Base-by-base conservation (phyloP, 306 rosid species). In the Gastrolobium villosum region DNA sequence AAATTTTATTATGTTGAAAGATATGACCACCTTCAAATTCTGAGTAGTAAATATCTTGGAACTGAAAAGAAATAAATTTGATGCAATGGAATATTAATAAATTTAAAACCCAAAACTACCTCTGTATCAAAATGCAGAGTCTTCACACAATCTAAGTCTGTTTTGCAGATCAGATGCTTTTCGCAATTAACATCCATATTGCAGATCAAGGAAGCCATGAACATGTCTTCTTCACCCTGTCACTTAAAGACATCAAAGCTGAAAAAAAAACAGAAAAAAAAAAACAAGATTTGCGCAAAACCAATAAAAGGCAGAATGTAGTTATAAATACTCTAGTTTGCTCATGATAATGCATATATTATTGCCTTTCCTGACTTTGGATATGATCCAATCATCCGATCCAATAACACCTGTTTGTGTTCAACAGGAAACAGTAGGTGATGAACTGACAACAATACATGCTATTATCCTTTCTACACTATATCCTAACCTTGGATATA, bases 161-260 rank as follows among this genome's bases (percentile, higher is more conserved):
- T 74, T 84, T 89, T 90, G 93, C 95, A 91, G 72, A 92, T 88
- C 54, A 94, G 78, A 82, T 78, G 81, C 85, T 87, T 94, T 83
- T 88, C 85, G 5, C 93, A 94, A 62, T 90, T 92, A 78, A 30
- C 88, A 77, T 87, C 99, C 73, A 89, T 84, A 69, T 92, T 92
- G 89, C 99, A 94, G 77, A 94, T 92, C 92, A 94, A 86, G 56
- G 99, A 94, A 41, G 89, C 89, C 95, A 89, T 92, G 83, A 94
- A 94, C 86, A 89, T 77, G 37, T 92, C 92, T 79, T 89, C 91
- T 80, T 90, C 94, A 74, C 84, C 81, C 97, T 90, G 88, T 48
- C 61, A 75, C 76, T 78, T 60, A 52, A 79, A 46, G 52, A 67
- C 43, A 35, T 13, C 66, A 64, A 62, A 63, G 41, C 13, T 60